Evolutionary conservation across 1,284 basidiomycete genomes (phyloP), one percentile per base, ranked within the genome.

Genomic region (Ustilago cynodontis): DNA sequence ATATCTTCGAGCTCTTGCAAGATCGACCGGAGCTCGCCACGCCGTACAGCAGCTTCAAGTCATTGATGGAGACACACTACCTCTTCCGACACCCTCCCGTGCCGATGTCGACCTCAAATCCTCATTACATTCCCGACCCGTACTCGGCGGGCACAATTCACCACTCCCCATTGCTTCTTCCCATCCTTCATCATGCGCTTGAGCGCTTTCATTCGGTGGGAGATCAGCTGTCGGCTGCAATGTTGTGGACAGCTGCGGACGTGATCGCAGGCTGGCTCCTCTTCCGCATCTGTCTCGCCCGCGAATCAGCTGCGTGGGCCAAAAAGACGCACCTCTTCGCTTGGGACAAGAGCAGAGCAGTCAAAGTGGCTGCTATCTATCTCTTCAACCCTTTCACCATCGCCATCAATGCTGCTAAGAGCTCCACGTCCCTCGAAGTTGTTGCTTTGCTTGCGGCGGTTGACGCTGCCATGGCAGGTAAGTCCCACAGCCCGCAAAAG

Each of bases 361-460:
- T 61, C 29, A 65, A 61, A 35, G 68, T 79, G n/a, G 60, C 78
- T 11, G 67, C 60, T 33, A 29, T 79, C 18, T 95, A 92, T 86
- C 89, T 98, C 3, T 87, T 96, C 69, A 97, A 97, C 79, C 95
- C 95, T 4, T 95, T 96, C 85, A 87, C 93, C 6, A 86, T 95
- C 53, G 88, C 94, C 1, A 91, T 94, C 0, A 92, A 91, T 41
- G 87, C 95, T 2, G 92, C 94, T 0, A 87, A 91, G 9, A 95
- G 94, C 0, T 93, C 93, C 0, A 91, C 93, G 0, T 89, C 90
- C 0, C 87, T 98, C 20, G 93, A 95, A 82, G 94, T 93, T 81
- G 88, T 90, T 0, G 86, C 93, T 5, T 86, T 91, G 31, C 87
- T 96, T 1, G 82, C 92, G 1, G 86, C 91, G 0, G 85, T 97